Evolutionary conservation across 2,329 filamentous ascomycete species (phyloP).

Genomic region (Xylaria sp.): DNA sequence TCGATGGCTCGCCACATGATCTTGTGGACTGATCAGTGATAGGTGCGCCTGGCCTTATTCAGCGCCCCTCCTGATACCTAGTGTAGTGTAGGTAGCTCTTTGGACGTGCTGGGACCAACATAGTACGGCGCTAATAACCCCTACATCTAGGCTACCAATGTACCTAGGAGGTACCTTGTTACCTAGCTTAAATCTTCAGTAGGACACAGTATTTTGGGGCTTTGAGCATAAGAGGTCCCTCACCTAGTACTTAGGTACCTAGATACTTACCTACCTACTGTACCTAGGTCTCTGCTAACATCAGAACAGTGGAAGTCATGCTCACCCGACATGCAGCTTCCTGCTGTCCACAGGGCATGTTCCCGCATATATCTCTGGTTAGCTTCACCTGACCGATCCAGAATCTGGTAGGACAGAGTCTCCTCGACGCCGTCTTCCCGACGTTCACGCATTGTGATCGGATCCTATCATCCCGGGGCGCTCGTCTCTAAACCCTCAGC

Average conservation of each 20-base stretch:
- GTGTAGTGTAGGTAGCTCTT: no score
- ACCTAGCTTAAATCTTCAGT: no score
- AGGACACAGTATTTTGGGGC: no score
- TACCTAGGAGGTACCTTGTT: background rate
- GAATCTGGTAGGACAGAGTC: background rate
- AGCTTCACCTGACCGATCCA: slow-evolving; percentile 10
- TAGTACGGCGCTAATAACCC: background rate
- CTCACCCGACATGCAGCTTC: slow-evolving; percentile 7
- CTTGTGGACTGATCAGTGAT: background rate
- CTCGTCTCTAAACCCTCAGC: background rate
- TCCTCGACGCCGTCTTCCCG: background rate
- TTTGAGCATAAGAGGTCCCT: no score
- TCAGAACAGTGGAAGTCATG: slow-evolving; percentile 9
- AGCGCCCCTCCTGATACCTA: no score
- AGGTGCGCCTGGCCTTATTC: no score
- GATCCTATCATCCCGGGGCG: background rate
- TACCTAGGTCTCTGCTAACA: background rate
- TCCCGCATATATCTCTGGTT: background rate
- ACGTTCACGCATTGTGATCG: background rate
- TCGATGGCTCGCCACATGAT: slow-evolving; percentile 20
- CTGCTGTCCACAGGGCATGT: slow-evolving; percentile 25
- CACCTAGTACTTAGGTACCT: background rate
- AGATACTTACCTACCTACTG: no score
- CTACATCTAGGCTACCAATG: slow-evolving; percentile 1
- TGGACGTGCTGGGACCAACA: background rate